Base-by-base conservation (phyloP, 352 stramenopile species). In the Phytophthora pinifolia region DNA sequence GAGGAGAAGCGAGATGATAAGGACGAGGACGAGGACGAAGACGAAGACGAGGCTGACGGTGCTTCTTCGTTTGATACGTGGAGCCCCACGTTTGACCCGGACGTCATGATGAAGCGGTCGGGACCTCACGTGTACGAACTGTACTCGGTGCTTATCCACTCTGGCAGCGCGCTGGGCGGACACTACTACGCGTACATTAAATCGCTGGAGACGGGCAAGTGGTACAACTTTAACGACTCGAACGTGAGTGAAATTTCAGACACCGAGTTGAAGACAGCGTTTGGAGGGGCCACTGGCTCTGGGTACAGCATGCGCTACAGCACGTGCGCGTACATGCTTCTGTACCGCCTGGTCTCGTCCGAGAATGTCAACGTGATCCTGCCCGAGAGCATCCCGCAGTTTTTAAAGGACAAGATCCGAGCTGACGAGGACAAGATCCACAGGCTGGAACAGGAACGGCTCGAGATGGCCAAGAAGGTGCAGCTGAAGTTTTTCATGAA, bases 121-220 rank as follows among this genome's bases (percentile, higher is more conserved):
- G 84, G 84, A 2, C 79, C 84, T 31, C 74, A 86, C 37, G 79
- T 96, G 36, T 98, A 97, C 60, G 88, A 97, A 59, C 68, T 98
- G 43, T 96, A 97, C 63, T 96, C 84, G 18, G 86, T 98, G 20
- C 70, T 98, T 6, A 94, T 98, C 37, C 92, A 98, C 67, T 93
- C 77, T 31, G 92, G 92, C n/a, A 96, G 91, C 45, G 89, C 92
- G 2, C 62, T 96, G 17, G 86, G 87, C 18, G 92, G 92, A 9
- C 92, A 98, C 66, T 98, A 98, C 67, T 98, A 96, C 61, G 90
- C 92, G 20, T 98, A 96, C 72, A 98, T 98, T 57, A 92, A 92
- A 54, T 89, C 79, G 48, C 70, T 94, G 18, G 86, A 92, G 43
- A 80, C 59, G 8, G 83, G 67, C 32, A 83, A 85, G 45, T 96